A percentile compares a stretch with the other conserved stretches of the same genome.
phyloP scores from a whole-genome alignment of 257 asterid species.

The Jacaranda copaia region DNA sequence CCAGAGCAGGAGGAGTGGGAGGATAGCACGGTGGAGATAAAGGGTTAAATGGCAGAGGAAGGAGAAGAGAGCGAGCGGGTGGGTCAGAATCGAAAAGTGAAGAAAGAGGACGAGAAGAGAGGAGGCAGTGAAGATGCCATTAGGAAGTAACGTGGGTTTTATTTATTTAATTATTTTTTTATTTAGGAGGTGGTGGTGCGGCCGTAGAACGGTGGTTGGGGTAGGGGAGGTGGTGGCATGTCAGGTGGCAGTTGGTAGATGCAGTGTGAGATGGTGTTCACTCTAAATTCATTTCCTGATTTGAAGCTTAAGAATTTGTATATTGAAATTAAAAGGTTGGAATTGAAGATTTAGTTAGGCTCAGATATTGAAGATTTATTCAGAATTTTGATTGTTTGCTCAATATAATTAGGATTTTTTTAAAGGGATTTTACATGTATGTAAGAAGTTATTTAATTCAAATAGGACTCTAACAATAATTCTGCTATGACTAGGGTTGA shows the following conservation, averaged over 20 bases:
- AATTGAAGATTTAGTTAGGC: slow-evolving; percentile 41
- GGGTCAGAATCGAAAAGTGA: slow-evolving; percentile 65
- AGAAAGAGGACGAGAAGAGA: slow-evolving; percentile 71
- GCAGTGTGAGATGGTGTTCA: slow-evolving; percentile 42
- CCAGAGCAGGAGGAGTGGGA: slow-evolving; percentile 71
- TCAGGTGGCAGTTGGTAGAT: slow-evolving; percentile 45
- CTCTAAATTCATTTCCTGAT: slow-evolving; percentile 23
- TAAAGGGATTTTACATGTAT: too few species aligned
- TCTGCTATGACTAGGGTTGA: too few species aligned
- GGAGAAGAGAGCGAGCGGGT: slow-evolving; percentile 76
- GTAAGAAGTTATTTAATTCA: too few species aligned
- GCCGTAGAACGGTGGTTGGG: slow-evolving; percentile 50
- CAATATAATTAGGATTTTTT: too few species aligned
- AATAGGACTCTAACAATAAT: too few species aligned
- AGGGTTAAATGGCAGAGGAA: slow-evolving; percentile 71
- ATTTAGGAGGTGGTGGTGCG: slow-evolving; percentile 48
- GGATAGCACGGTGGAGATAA: slow-evolving; percentile 63
- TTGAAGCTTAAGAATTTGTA: slow-evolving; percentile 16
- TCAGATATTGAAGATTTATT: slow-evolving; percentile 41
- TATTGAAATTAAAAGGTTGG: slow-evolving; percentile 50
- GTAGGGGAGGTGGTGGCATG: slow-evolving; percentile 51
- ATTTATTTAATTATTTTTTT: too few species aligned
- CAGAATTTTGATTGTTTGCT: neutral
- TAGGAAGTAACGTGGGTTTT: slow-evolving; percentile 65
- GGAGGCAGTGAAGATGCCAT: slow-evolving; percentile 76